Base-by-base conservation (phyloP, 306 rosid genomes). In the Erythrophleum fordii region DNA sequence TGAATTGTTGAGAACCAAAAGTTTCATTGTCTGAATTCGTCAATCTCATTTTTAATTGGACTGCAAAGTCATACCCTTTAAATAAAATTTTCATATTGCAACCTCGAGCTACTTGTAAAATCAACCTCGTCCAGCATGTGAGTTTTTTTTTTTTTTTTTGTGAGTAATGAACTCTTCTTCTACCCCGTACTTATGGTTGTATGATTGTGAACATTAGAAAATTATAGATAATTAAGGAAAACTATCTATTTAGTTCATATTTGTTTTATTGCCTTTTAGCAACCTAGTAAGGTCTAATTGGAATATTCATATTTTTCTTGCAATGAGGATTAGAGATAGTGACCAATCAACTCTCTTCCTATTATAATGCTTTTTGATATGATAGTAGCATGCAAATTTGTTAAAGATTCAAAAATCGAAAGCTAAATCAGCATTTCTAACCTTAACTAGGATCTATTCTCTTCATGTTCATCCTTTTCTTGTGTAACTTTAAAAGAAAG, bases 361-460 rank as follows among this genome's bases (percentile, higher is more conserved):
- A 6, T 61, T 12, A n/a, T 20, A 69, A 34, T 68, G 73, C 81
- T 68, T 71, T 48, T 77, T 42, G 18, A 42, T 72, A 53, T 29
- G n/a, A n/a, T 17, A 51, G 56, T 70, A 9, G 61, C 56, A 80
- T 62, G 72, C 52, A 55, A 70, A 28, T 48, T 52, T 60, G 39
- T 72, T 39, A 48, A n/a, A n/a, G n/a, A n/a, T n/a, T n/a, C n/a
- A n/a, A n/a, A n/a, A n/a, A n/a, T n/a, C n/a, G n/a, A n/a, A n/a
- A n/a, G n/a, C n/a, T n/a, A n/a, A n/a, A n/a, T n/a, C n/a, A n/a
- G n/a, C n/a, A n/a, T n/a, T n/a, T n/a, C n/a, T n/a, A n/a, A n/a
- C n/a, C n/a, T n/a, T n/a, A n/a, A n/a, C n/a, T n/a, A n/a, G n/a
- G n/a, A n/a, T n/a, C n/a, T n/a, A n/a, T n/a, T n/a, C n/a, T n/a